These are phyloP conservation scores for Solanum habrochaites DNA, from an alignment of 257 asterid species.

Conservation along the genomic window DNA sequence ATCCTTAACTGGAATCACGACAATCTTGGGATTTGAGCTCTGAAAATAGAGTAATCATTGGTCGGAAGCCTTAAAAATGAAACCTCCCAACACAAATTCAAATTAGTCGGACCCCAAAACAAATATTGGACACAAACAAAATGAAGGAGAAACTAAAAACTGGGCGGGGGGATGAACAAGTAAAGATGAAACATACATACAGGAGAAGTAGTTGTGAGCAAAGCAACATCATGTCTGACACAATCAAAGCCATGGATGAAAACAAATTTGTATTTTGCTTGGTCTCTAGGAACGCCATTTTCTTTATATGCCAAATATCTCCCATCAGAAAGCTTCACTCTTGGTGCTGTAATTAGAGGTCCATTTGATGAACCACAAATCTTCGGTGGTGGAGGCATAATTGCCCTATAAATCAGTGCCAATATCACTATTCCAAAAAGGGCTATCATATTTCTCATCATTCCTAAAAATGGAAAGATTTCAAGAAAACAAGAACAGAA, in stretches of 20 bases:
- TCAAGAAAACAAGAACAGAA: background rate
- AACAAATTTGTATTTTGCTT: conserved; percentile 59
- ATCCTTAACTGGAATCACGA: background rate
- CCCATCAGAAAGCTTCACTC: conserved; percentile 73
- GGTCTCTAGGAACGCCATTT: conserved; percentile 53
- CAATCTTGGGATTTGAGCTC: background rate
- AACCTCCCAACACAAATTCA: background rate
- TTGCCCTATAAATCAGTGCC: conserved; percentile 71
- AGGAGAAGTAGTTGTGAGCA: conserved; percentile 31
- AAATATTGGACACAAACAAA: background rate
- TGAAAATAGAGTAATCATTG: background rate
- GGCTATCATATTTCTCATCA: conserved; percentile 39
- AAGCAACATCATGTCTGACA: conserved; percentile 36
- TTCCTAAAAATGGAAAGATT: conserved; percentile 21
- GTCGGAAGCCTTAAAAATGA: background rate
- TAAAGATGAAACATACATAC: conserved; percentile 12
- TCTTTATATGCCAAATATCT: conserved; percentile 77
- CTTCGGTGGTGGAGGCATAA: conserved; percentile 55
- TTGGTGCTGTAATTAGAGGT: conserved; percentile 59
- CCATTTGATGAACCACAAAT: conserved; percentile 57
- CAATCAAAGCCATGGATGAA: conserved; percentile 54
- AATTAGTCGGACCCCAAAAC: background rate
- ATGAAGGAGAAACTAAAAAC: background rate
- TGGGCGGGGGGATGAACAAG: background rate
- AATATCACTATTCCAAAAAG: conserved; percentile 47